Percentiles rank a stretch among this genome's conserved stretches.
Evolutionary conservation across 2,329 filamentous ascomycete species (phyloP).

Genomic region (Fusarium sp.): DNA sequence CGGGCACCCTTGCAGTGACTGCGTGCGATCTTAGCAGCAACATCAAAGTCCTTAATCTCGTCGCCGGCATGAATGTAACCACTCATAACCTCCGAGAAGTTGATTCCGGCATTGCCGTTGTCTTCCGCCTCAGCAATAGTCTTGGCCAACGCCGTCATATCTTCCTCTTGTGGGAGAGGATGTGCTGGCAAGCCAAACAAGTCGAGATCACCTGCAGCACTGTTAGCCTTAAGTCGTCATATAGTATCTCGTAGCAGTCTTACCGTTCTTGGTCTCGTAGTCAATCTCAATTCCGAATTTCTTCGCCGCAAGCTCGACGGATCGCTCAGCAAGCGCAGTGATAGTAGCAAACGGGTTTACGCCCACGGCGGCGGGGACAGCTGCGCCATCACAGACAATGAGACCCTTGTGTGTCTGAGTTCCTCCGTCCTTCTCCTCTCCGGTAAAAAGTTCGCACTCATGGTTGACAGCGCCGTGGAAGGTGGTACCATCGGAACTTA

Average conservation of each 20-base stretch:
- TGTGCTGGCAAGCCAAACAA: constrained; percentile 68
- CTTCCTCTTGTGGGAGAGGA: constrained; percentile 54
- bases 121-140: constrained; percentile 25
- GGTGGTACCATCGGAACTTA: constrained; percentile 72
- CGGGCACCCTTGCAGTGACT: constrained; percentile 68
- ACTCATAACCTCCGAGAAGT: constrained; percentile 76
- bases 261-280: constrained; percentile 42
- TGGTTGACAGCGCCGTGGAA: constrained; percentile 73
- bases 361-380: constrained; percentile 73
- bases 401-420: constrained; percentile 69
- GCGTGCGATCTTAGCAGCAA: constrained; percentile 27
- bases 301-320: constrained; percentile 60
- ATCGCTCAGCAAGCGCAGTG: constrained; percentile 76
- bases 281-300: constrained; percentile 29
- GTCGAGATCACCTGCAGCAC: constrained; percentile 56
- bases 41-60: constrained; percentile 24
- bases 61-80: constrained; percentile 66
- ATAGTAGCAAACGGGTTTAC: constrained; percentile 80
- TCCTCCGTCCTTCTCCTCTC: constrained; percentile 59
- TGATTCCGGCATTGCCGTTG: constrained; percentile 61
- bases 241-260: not conserved
- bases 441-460: constrained; percentile 71
- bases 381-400: constrained; percentile 72
- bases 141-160: constrained; percentile 5
- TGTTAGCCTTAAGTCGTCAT: not conserved